phyloP scores from a whole-genome alignment of 257 asterid genomes.

The Penstemon barbatus region DNA sequence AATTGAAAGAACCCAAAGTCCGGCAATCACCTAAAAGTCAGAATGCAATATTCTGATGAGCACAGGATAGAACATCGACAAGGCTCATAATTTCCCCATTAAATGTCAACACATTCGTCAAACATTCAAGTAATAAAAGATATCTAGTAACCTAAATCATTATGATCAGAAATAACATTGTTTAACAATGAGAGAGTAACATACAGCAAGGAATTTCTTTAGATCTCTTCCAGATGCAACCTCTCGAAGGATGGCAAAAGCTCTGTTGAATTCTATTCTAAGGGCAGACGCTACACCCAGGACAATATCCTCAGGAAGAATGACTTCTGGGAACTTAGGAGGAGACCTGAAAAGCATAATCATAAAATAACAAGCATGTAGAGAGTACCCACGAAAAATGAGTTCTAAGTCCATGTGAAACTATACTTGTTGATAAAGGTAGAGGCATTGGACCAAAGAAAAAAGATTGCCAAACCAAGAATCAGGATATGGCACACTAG shows the following conservation, averaged over 20 bases:
- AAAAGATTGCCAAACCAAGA: conserved; percentile 62
- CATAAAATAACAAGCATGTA: conserved; percentile 15
- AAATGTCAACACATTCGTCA: not conserved
- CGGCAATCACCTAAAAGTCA: conserved; percentile 60
- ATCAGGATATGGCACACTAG: conserved; percentile 83
- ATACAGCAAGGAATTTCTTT: conserved; percentile 77
- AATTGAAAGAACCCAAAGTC: conserved; percentile 70
- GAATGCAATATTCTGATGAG: conserved; percentile 12
- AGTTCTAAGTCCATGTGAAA: not conserved
- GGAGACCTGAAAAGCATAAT: conserved; percentile 54
- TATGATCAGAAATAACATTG: not conserved
- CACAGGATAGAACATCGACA: not conserved
- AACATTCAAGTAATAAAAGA: not conserved
- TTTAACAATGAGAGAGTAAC: conserved; percentile 26
- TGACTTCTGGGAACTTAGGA: conserved; percentile 76
- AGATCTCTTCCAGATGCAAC: conserved; percentile 83
- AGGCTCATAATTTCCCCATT: not conserved
- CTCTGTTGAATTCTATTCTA: conserved; percentile 72
- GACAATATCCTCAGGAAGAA: conserved; percentile 70
- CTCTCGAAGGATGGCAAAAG: conserved; percentile 61
- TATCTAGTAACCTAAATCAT: not conserved
- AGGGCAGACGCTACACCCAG: conserved; percentile 72
- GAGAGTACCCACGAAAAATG: not conserved
- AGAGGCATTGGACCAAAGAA: conserved; percentile 87
- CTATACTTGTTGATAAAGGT: conserved; percentile 75